Conservation (phyloP, 2,329 filamentous ascomycete species). For the Epichloe gansuensis region DNA sequence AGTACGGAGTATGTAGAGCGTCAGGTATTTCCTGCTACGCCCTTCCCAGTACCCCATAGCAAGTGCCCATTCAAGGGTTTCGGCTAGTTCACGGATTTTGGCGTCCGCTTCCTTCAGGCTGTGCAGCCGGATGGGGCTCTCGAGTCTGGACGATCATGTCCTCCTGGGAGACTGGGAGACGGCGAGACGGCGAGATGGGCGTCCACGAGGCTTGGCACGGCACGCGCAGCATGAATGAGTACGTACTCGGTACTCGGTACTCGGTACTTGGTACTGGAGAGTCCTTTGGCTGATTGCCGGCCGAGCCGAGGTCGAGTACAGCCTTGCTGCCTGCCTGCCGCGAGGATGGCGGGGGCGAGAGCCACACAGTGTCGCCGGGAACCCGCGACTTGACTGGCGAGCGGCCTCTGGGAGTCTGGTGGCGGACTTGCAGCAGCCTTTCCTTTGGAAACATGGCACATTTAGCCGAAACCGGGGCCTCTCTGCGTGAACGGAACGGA, state of each 20-base stretch:
- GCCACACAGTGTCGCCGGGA: too few species aligned
- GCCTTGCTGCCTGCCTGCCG: background rate
- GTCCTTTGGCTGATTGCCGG: background rate
- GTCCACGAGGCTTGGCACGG: background rate
- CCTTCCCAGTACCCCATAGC: slow-evolving; percentile 19
- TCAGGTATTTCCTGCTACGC: slow-evolving; percentile 14
- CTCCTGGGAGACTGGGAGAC: slow-evolving; percentile 11
- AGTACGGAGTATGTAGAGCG: too few species aligned
- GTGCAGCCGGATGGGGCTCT: slow-evolving; percentile 17
- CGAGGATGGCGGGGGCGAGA: background rate
- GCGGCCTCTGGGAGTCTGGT: too few species aligned
- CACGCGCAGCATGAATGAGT: too few species aligned
- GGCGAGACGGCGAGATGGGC: slow-evolving; percentile 1
- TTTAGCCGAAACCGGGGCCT: background rate
- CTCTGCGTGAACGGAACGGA: too few species aligned
- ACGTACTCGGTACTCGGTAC: too few species aligned
- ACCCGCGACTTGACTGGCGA: too few species aligned
- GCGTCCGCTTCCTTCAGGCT: slow-evolving; percentile 17
- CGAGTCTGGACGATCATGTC: slow-evolving; percentile 9
- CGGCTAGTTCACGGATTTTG: slow-evolving; percentile 17
- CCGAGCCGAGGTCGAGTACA: too few species aligned
- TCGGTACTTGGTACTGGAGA: background rate
- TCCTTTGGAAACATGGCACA: background rate
- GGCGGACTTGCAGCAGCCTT: background rate
- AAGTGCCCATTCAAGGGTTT: slow-evolving; percentile 17